Evolutionary conservation across 306 rosid species (phyloP).

Genomic region (Lithocarpus polystachyus): DNA sequence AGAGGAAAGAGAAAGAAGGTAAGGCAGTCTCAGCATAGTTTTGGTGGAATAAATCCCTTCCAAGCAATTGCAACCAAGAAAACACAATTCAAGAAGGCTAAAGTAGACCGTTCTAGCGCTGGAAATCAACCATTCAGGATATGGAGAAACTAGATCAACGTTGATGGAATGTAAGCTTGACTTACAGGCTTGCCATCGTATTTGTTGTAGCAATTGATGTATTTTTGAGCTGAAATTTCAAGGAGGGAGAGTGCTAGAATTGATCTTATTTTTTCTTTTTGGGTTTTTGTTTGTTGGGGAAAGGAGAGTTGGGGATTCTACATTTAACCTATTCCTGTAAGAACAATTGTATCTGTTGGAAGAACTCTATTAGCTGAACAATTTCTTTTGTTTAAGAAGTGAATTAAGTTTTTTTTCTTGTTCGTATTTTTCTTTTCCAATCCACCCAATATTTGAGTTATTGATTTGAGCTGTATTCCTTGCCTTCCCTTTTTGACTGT

Average conservation of each 20-base stretch:
- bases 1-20: constrained; percentile 83
- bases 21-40: constrained; percentile 38
- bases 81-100: constrained; percentile 40
- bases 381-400: not conserved
- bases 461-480: too few relatives aligned
- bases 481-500: too few relatives aligned
- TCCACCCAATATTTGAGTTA: too few relatives aligned
- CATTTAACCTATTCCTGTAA: constrained; percentile 2
- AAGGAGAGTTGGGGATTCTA: constrained; percentile 21
- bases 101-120: constrained; percentile 45
- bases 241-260: constrained; percentile 22
- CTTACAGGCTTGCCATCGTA: not conserved
- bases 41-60: constrained; percentile 71
- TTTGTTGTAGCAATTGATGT: constrained; percentile 21
- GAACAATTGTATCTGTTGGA: constrained; percentile 23
- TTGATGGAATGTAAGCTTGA: not conserved
- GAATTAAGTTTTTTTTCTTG: not conserved
- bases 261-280: constrained; percentile 23
- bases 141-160: constrained; percentile 27
- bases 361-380: not conserved
- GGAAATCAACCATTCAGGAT: constrained; percentile 76
- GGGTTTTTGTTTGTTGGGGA: constrained; percentile 11
- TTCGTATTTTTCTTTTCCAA: too few relatives aligned
- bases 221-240: constrained; percentile 28
- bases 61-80: constrained; percentile 63